phyloP scores from a whole-genome alignment of 768 basidiomycete genomes.

The Boletus eberwhitei region DNA sequence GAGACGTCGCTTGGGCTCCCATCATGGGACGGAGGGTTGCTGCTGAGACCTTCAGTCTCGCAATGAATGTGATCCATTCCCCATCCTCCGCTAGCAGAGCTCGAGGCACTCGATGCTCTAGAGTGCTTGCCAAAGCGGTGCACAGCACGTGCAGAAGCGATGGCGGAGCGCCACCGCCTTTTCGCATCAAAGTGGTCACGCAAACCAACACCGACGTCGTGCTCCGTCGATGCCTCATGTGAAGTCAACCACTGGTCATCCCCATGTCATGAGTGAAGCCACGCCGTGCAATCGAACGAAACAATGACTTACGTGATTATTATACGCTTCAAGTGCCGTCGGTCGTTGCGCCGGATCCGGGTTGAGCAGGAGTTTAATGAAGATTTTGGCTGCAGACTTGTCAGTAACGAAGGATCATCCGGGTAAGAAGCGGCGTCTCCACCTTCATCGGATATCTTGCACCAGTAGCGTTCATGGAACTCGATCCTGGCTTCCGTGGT shows the following conservation, averaged over 20 bases:
- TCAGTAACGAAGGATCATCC: neutral
- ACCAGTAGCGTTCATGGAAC: conserved; percentile 95
- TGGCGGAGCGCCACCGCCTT: conserved; percentile 71
- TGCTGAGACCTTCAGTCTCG: conserved; percentile 29
- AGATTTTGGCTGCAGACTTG: conserved; percentile 64
- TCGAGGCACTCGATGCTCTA: conserved; percentile 26
- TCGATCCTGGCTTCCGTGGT: conserved; percentile 82
- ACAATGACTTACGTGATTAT: conserved; percentile 51
- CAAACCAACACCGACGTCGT: conserved; percentile 70
- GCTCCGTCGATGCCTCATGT: conserved; percentile 60
- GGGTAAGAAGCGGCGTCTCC: neutral
- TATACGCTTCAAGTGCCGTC: conserved; percentile 68
- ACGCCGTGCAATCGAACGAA: neutral
- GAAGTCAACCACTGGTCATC: conserved; percentile 66
- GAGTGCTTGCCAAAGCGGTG: conserved; percentile 30
- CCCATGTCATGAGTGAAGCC: neutral
- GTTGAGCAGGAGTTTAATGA: conserved; percentile 69
- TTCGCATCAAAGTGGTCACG: conserved; percentile 80
- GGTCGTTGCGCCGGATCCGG: conserved; percentile 69
- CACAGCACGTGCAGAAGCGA: conserved; percentile 46
- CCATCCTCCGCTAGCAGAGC: conserved; percentile 36
- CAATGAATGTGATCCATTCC: conserved; percentile 29
- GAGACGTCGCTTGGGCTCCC: conserved; percentile 20
- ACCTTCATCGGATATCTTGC: conserved; percentile 81
- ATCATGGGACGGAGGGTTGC: conserved; percentile 35